These are phyloP conservation scores for Protomyces arabidopsidicola DNA, from an alignment of 1,139 yeast species.

Conservation along the genomic window DNA sequence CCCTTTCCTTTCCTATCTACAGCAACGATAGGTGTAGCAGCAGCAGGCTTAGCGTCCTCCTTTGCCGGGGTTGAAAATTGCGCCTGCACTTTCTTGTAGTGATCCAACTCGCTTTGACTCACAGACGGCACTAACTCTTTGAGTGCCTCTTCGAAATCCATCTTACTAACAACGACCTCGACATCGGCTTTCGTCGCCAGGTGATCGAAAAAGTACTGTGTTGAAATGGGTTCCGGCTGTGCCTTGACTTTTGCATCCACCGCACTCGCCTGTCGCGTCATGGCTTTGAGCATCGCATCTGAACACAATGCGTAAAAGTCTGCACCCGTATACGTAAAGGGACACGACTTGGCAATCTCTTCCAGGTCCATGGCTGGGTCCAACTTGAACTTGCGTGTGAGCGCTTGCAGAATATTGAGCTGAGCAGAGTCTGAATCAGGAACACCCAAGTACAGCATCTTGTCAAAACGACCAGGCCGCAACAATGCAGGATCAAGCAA, in stretches of 20 bases:
- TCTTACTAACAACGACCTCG: constrained; percentile 60
- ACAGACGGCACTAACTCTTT: constrained; percentile 75
- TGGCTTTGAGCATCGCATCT: constrained; percentile 91
- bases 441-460: constrained; percentile 86
- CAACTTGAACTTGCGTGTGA: constrained; percentile 73
- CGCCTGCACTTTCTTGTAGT: constrained; percentile 69
- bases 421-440: constrained; percentile 89
- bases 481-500: constrained; percentile 85
- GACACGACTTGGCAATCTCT: constrained; percentile 64
- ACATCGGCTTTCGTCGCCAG: constrained; percentile 64
- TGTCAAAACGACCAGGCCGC: constrained; percentile 94
- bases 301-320: constrained; percentile 94
- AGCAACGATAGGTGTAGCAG: not conserved
- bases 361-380: constrained; percentile 56
- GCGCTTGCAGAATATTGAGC: constrained; percentile 74
- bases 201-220: constrained; percentile 90
- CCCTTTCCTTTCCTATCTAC: constrained; percentile 15
- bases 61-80: constrained; percentile 45
- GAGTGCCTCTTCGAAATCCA: constrained; percentile 72
- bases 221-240: constrained; percentile 53
- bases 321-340: constrained; percentile 92
- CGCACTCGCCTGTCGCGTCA: constrained; percentile 77
- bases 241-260: constrained; percentile 62
- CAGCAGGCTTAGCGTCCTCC: not conserved
- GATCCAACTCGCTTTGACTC: constrained; percentile 77